phyloP scores from a whole-genome alignment of 2,329 filamentous ascomycete genomes.

The Alternaria triticina region DNA sequence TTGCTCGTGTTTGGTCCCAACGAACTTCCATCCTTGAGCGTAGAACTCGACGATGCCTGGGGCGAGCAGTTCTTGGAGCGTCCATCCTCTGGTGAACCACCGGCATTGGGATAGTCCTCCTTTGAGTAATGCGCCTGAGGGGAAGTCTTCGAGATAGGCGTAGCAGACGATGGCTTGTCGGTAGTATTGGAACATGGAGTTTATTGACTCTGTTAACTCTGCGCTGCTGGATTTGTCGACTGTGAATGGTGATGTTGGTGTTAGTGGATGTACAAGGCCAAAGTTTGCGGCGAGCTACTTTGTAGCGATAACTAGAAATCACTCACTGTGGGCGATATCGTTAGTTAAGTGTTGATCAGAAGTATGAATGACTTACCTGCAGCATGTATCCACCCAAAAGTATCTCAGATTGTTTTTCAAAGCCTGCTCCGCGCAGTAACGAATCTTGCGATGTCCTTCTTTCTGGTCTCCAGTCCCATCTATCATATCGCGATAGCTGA shows the following conservation, averaged over 20 bases:
- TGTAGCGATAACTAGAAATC: neutral
- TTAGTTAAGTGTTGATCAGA: neutral
- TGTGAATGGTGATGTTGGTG: neutral
- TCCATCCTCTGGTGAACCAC: constrained; percentile 28
- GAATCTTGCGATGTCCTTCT: constrained; percentile 12
- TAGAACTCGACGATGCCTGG: constrained; percentile 10
- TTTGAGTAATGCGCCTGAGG: neutral
- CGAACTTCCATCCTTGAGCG: neutral
- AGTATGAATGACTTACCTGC: neutral
- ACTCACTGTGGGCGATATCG: neutral
- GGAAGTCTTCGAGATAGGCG: constrained; percentile 13
- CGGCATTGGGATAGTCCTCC: constrained; percentile 8
- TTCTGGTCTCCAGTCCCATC: neutral
- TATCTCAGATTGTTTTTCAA: constrained; percentile 13
- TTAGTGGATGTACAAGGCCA: neutral
- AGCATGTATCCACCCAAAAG: constrained; percentile 26
- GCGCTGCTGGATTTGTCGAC: constrained; percentile 17
- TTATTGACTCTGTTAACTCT: constrained; percentile 20
- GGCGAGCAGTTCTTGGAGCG: constrained; percentile 23
- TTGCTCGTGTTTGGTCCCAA: neutral
- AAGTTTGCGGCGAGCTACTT: rapidly evolving
- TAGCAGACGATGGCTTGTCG: constrained; percentile 16
- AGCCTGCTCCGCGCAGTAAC: constrained; percentile 18
- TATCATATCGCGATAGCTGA: constrained; percentile 12
- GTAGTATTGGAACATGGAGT: constrained; percentile 27